Conservation (phyloP, 768 basidiomycete species). For the Boletellus emodensis region DNA sequence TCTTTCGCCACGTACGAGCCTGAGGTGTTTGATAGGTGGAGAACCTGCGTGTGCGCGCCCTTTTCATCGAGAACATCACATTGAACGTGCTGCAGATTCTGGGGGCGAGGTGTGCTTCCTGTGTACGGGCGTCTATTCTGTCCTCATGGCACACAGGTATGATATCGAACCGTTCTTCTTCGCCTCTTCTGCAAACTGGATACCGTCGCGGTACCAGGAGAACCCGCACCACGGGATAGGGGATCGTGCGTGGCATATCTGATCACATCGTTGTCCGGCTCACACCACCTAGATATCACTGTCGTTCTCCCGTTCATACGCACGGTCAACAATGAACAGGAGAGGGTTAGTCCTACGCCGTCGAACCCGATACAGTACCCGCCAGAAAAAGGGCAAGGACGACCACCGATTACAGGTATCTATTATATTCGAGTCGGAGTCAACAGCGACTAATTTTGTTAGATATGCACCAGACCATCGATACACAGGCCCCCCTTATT, state of each 20-base stretch:
- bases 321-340: slow-evolving; percentile 30
- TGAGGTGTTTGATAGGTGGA: slow-evolving; percentile 15
- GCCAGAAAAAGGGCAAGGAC: slow-evolving; percentile 1
- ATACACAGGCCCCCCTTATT: slow-evolving; percentile 33
- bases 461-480: slow-evolving; percentile 26
- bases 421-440: neutral
- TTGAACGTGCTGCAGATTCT: slow-evolving; percentile 33
- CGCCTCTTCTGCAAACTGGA: slow-evolving; percentile 40
- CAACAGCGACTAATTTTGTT: neutral
- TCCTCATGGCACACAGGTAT: slow-evolving; percentile 28
- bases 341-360: slow-evolving; percentile 11
- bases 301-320: slow-evolving; percentile 42
- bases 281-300: slow-evolving; percentile 36
- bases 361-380: slow-evolving; percentile 10
- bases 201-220: slow-evolving; percentile 42
- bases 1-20: neutral
- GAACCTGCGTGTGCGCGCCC: slow-evolving; percentile 28
- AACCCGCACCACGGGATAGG: slow-evolving; percentile 20
- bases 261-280: neutral
- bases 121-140: neutral
- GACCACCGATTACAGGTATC: slow-evolving; percentile 15
- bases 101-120: slow-evolving; percentile 32
- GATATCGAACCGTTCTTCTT: slow-evolving; percentile 44
- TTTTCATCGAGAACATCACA: slow-evolving; percentile 37
- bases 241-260: slow-evolving; percentile 34